Evolutionary conservation across 495 filamentous ascomycete genomes (phyloP).

Genomic region (Tuber borchii): DNA sequence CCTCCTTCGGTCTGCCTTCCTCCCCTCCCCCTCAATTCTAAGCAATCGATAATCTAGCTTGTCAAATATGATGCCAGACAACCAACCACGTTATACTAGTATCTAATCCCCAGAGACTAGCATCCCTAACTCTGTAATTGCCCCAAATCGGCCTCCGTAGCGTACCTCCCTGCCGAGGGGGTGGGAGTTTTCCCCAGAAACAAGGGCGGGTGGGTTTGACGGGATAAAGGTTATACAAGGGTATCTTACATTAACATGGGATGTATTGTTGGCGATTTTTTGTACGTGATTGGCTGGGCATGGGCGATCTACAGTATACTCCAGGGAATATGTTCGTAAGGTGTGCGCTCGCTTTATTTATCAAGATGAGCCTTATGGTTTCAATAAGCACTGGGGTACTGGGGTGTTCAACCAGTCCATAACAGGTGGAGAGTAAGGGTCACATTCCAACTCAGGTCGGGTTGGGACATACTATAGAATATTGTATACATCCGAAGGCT

Average conservation of each 20-base stretch:
- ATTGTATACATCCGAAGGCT: not conserved
- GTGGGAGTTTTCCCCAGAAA: too few relatives aligned
- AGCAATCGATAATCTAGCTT: too few relatives aligned
- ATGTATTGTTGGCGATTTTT: not conserved
- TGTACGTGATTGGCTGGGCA: not conserved
- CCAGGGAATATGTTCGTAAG: not conserved
- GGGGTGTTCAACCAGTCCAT: not conserved
- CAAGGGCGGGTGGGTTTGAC: not conserved
- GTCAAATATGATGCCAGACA: too few relatives aligned
- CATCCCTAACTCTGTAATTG: too few relatives aligned
- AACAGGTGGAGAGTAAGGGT: not conserved
- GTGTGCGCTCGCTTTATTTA: not conserved
- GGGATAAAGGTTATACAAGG: not conserved
- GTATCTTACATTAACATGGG: not conserved
- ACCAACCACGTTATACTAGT: too few relatives aligned
- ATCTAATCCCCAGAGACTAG: too few relatives aligned
- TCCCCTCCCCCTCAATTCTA: too few relatives aligned
- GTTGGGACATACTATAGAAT: not conserved
- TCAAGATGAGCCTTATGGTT: not conserved
- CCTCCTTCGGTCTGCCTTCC: too few relatives aligned
- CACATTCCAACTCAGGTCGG: not conserved
- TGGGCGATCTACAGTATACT: not conserved
- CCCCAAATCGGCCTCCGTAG: too few relatives aligned
- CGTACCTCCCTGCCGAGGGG: too few relatives aligned
- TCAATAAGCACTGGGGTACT: not conserved